A percentile compares a stretch with the other conserved stretches of the same genome.
Conservation (phyloP, 2,329 filamentous ascomycete genomes). For the Dactylonectria macrodidyma region DNA sequence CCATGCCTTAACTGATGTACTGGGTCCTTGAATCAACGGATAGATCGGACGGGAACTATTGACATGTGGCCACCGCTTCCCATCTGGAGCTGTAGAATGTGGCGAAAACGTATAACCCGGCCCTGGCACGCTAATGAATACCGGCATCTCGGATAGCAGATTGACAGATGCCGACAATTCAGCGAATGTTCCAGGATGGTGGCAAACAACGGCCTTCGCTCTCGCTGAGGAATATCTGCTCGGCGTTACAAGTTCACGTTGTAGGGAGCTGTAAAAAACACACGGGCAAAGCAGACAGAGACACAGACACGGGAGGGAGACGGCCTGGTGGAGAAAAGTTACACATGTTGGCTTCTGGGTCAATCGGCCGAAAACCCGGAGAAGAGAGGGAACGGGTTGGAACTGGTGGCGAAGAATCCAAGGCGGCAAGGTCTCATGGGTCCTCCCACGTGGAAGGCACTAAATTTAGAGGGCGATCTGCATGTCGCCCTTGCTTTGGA, state of each 20-base stretch:
- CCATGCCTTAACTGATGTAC: not conserved
- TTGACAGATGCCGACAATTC: not conserved
- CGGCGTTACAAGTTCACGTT: not conserved
- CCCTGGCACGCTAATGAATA: slow-evolving; percentile 11
- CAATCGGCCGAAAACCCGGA: slow-evolving; percentile 29
- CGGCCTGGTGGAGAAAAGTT: not conserved
- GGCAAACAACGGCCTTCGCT: slow-evolving; percentile 4
- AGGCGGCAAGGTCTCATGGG: slow-evolving; percentile 10
- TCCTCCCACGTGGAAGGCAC: slow-evolving; percentile 27
- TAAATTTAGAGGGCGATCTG: slow-evolving; percentile 33
- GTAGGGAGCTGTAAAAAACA: slow-evolving; percentile 14
- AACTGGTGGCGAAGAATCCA: slow-evolving; percentile 17
- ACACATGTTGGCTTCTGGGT: slow-evolving; percentile 12
- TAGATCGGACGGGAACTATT: slow-evolving; percentile 21
- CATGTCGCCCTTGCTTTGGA: slow-evolving; percentile 16
- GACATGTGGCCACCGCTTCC: not conserved
- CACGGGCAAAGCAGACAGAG: not conserved
- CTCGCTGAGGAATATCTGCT: not conserved
- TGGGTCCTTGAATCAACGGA: not conserved
- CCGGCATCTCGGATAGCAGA: not conserved
- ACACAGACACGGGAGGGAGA: not conserved
- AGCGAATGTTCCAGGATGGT: not conserved
- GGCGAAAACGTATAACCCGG: slow-evolving; percentile 22
- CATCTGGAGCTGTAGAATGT: not conserved
- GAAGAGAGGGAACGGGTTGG: slow-evolving; percentile 5